Base-by-base conservation (phyloP, 768 basidiomycete genomes). In the Leccinellum rugosiceps region DNA sequence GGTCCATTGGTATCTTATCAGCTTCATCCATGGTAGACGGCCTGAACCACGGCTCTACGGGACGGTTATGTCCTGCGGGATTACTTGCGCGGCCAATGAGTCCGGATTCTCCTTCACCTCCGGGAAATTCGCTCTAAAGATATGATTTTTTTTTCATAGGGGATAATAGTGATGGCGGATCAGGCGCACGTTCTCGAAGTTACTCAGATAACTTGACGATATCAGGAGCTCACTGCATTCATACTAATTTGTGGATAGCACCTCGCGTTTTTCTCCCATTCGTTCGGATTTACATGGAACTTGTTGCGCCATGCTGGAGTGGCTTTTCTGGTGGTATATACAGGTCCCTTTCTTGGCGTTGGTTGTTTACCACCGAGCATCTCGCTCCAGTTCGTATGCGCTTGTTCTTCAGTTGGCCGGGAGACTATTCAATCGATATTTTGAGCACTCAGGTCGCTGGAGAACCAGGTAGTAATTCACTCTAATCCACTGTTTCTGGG, bases 81-180 rank as follows among this genome's bases (percentile, higher is more conserved):
- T 73, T 2, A 68, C 78, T 73, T 2, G 68, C 77, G 35, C 79
- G 69, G 11, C 74, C 77, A 1, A 70, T 48, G 51, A 78, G 83
- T 10, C 62, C 57, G 0, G 78, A 77, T 66, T 84, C 82, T 23
- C 81, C 80, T 44, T 76, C 72, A 5, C 82, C 82, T 38, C 80
- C 78, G 1, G 82, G 80, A 48, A 82, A 83, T 57, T 84, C 82
- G 10, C 80, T 81, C 44, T 4, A 47, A 4, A 15, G 9, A 50
- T 7, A 26, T 26, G 15, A 5, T 31, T 31, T 30, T 17, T 41
- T 41, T 17, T 41, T n/a, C 17, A n/a, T 41, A 41, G 4, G n/a
- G 38, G 0, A 2, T 2, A 41, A 9, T n/a, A n/a, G n/a, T 41
- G 9, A 41, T 41, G n/a, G 38, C 48, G 26, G 46, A 47, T 50